Evolutionary conservation across 345 rosid species (phyloP).

Genomic region (Heritiera fomes): DNA sequence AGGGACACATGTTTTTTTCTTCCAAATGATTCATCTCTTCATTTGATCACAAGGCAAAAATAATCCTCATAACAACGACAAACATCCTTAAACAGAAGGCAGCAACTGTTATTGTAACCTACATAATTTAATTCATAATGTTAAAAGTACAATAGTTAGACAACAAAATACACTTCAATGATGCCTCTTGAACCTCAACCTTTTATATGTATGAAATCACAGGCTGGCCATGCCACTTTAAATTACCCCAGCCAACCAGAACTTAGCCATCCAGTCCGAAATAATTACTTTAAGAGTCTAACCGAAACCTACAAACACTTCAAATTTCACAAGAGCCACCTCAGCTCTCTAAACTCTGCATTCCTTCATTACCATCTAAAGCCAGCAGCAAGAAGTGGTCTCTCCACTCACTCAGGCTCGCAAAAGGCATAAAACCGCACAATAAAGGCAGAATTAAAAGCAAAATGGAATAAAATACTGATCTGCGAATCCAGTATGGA

Average conservation of each 20-base stretch:
- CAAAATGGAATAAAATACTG: conserved; percentile 40
- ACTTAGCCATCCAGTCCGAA: neutral
- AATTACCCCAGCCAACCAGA: neutral
- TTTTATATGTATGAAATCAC: neutral
- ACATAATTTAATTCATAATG: neutral
- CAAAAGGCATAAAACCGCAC: conserved; percentile 81
- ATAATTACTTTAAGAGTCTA: neutral
- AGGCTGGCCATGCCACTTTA: neutral
- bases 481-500: conserved; percentile 71
- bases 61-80: neutral
- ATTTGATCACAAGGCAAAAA: neutral
- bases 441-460: conserved; percentile 54
- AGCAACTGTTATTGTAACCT: neutral
- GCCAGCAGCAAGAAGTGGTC: conserved; percentile 44
- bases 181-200: neutral
- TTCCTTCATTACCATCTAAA: conserved; percentile 20
- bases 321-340: too few relatives aligned
- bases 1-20: too few relatives aligned
- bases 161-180: neutral
- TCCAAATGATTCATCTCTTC: neutral
- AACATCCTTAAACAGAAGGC: neutral
- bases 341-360: too few relatives aligned
- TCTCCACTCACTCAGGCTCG: conserved; percentile 64
- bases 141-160: neutral
- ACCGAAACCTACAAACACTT: neutral